Evolutionary conservation across 768 basidiomycete genomes (phyloP), one percentile per base, ranked within the genome.

Genomic region (Cantharellus anzutake): DNA sequence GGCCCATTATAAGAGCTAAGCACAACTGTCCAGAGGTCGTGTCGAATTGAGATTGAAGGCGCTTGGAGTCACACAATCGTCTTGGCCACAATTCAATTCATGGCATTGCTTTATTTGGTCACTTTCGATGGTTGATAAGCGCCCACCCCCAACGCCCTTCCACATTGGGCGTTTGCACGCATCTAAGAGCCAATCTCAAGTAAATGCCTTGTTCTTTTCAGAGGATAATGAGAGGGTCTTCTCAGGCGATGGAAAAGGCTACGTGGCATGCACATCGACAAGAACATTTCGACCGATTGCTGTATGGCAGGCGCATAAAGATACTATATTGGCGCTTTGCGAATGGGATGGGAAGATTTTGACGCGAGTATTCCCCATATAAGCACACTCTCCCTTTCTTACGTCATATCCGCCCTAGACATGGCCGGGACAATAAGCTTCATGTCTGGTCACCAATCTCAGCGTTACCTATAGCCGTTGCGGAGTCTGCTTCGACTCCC

Each of bases 401-500:
- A 2, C 7, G 29, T 42, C 5, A 29, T 29, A 40, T 51, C 3
- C 5, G 2, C 29, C 48, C 11, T 65, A 89, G 90, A 11, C 88
- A 92, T 64, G 86, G 80, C 14, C 74, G 91, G 55, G 91, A 94
- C 71, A 87, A 93, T 70, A 86, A 87, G 68, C 68, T 92, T 40
- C 83, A 87, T 67, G 73, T 86, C 3, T 91, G 86, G 84, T 70
- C 68, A 38, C 72, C 79, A 37, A 71, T 79, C 50, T 68, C 73
- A 4, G 78, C 79, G 48, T 62, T 71, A 1, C 70, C 75, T 0
- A 29, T 29, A 29, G 63, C 52, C 20, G 76, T 80, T 4, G 78
- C 80, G 16, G 75, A 73, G 14, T 79, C 82, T 2, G 84, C 82
- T 2, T 73, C 77, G 0, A 65, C 77, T 42, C 71, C 77, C 1